Evolutionary conservation across 352 stramenopile genomes (phyloP).

Genomic region (Phytophthora brassicae): DNA sequence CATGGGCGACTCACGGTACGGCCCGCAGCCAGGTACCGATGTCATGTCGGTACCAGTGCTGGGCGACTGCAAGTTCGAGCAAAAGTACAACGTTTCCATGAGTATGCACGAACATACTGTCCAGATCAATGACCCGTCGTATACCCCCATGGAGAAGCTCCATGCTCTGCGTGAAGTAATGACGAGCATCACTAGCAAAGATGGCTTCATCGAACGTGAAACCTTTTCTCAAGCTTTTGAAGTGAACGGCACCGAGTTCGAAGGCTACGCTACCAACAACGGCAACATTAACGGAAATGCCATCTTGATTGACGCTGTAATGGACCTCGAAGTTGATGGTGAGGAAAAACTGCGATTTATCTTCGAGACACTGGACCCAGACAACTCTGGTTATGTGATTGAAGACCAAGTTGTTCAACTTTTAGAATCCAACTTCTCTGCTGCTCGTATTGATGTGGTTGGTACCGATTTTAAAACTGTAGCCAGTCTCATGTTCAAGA

Average conservation of each 20-base stretch:
- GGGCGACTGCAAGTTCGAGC: conserved; percentile 66
- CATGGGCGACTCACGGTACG: conserved; percentile 24
- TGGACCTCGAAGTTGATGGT: conserved; percentile 70
- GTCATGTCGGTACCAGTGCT: conserved; percentile 66
- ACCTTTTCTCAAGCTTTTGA: conserved; percentile 83
- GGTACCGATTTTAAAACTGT: conserved; percentile 71
- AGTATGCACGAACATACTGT: conserved; percentile 47
- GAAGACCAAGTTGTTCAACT: conserved; percentile 66
- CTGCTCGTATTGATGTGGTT: conserved; percentile 70
- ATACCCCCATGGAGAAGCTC: conserved; percentile 60
- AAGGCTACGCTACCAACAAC: conserved; percentile 53
- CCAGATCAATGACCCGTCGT: conserved; percentile 20
- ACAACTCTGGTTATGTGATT: conserved; percentile 54
- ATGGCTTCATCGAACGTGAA: conserved; percentile 65
- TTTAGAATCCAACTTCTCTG: conserved; percentile 73
- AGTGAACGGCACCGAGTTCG: conserved; percentile 50
- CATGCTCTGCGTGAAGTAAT: conserved; percentile 79
- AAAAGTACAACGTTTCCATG: conserved; percentile 67
- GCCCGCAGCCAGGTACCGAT: conserved; percentile 52
- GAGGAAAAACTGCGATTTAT: conserved; percentile 86
- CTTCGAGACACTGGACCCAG: conserved; percentile 77
- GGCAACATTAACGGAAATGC: conserved; percentile 73
- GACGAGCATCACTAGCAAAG: conserved; percentile 59
- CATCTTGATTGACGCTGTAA: conserved; percentile 79
- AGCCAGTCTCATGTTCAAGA: conserved; percentile 68